Conservation (phyloP, 2,329 filamentous ascomycete species). For the Xylariaceae sp. region DNA sequence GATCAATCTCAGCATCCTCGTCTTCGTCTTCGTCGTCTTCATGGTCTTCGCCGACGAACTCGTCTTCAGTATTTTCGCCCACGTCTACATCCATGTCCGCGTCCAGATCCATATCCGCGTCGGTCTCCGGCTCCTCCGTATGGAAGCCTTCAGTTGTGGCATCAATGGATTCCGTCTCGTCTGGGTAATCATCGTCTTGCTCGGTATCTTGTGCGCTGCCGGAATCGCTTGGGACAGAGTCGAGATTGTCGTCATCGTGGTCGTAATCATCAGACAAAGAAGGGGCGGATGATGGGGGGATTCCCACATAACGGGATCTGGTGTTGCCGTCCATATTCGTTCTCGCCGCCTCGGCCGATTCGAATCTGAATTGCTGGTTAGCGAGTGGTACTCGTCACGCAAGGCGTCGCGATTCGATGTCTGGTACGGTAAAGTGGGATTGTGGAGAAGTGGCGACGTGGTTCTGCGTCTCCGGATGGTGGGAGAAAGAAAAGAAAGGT, state of each 20-base stretch:
- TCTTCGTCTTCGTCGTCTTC: slow-evolving; percentile 4
- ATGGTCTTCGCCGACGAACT: background rate
- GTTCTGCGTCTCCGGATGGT: background rate
- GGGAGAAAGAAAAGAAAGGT: background rate
- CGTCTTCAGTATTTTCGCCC: background rate
- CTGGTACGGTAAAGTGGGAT: background rate
- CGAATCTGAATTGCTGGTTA: background rate
- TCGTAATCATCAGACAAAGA: background rate
- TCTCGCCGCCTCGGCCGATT: background rate
- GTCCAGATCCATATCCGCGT: background rate
- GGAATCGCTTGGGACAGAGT: background rate
- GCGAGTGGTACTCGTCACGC: too few species aligned
- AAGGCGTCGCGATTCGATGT: background rate
- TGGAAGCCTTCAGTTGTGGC: too few species aligned
- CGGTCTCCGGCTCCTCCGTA: background rate
- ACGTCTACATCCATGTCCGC: background rate
- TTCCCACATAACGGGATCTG: slow-evolving; percentile 17
- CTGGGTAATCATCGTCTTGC: background rate
- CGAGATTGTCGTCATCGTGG: background rate
- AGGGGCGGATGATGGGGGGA: background rate
- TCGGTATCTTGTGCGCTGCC: background rate
- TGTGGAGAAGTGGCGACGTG: background rate
- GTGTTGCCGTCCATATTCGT: slow-evolving; percentile 24
- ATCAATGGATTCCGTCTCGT: background rate
- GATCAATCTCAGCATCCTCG: background rate